Percentiles rank a stretch among this genome's conserved stretches.
Conservation (phyloP, 192 early-diverging fungal species). For the Entomortierella beljakovae region DNA sequence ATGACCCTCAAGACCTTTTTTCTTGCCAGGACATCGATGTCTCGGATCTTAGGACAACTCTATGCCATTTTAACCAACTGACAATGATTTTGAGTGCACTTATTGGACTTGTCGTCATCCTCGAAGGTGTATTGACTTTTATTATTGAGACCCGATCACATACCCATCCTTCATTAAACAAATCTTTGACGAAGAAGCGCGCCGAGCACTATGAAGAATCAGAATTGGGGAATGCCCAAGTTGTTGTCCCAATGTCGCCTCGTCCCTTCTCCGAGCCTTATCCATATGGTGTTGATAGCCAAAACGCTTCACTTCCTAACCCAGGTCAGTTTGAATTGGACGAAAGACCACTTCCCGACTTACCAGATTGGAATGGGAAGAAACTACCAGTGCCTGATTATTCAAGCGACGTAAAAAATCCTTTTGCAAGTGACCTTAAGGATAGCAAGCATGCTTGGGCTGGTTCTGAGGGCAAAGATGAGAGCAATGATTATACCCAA, state of each 20-base stretch:
- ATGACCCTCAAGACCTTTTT: slow-evolving; percentile 28
- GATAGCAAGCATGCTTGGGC: background rate
- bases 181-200: background rate
- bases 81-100: background rate
- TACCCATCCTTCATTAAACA: background rate
- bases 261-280: background rate
- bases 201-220: background rate
- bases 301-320: background rate
- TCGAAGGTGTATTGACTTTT: slow-evolving; percentile 13
- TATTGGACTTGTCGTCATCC: background rate
- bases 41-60: slow-evolving; percentile 2
- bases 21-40: slow-evolving; percentile 6
- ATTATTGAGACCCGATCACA: slow-evolving; percentile 8
- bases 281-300: background rate
- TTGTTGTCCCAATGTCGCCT: background rate
- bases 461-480: background rate
- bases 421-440: background rate
- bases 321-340: background rate
- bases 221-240: slow-evolving; percentile 8
- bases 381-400: too few species aligned
- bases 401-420: background rate
- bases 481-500: background rate
- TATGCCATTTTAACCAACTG: slow-evolving; percentile 19
- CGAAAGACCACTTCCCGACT: background rate
- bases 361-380: background rate